Percentiles rank a stretch among this genome's conserved stretches.
Conservation (phyloP, 2,329 filamentous ascomycete genomes). For the Fusarium sp. region DNA sequence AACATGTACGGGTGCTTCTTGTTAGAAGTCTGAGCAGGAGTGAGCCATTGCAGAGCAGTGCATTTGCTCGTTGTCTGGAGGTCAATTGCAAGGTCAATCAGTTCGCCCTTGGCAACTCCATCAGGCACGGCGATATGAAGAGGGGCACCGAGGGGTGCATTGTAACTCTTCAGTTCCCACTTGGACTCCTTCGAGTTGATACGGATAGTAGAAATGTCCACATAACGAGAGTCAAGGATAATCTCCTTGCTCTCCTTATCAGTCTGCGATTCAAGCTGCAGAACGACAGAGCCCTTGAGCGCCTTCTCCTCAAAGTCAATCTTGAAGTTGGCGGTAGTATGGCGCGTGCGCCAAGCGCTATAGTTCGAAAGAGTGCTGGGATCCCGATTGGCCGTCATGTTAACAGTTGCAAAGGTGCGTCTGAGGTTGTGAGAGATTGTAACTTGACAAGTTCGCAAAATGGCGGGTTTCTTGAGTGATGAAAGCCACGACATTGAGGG, state of each 20-base stretch:
- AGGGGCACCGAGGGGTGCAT: constrained; percentile 80
- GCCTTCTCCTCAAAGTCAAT: constrained; percentile 86
- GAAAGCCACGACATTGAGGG: constrained; percentile 46
- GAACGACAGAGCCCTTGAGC: constrained; percentile 79
- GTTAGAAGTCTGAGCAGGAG: constrained; percentile 91
- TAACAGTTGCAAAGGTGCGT: constrained; percentile 48
- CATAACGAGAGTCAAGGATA: constrained; percentile 86
- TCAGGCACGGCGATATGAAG: constrained; percentile 71
- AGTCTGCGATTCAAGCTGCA: constrained; percentile 81
- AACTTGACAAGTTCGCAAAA: constrained; percentile 40
- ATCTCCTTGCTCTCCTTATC: constrained; percentile 79
- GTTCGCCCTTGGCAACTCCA: constrained; percentile 63
- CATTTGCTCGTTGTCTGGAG: constrained; percentile 87
- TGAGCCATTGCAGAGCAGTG: constrained; percentile 95
- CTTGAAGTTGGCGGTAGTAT: constrained; percentile 83
- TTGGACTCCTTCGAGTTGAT: constrained; percentile 71
- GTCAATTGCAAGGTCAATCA: constrained; percentile 70
- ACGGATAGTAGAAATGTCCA: constrained; percentile 78
- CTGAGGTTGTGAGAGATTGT: constrained; percentile 41
- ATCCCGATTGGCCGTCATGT: constrained; percentile 66
- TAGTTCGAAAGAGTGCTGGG: constrained; percentile 95
- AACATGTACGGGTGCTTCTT: constrained; percentile 98
- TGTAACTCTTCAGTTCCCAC: constrained; percentile 76
- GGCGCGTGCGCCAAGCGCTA: constrained; percentile 83
- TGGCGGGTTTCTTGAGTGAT: constrained; percentile 43